Evolutionary conservation across 2,329 filamentous ascomycete species (phyloP).

Genomic region (Arthrobotrys sinensis): DNA sequence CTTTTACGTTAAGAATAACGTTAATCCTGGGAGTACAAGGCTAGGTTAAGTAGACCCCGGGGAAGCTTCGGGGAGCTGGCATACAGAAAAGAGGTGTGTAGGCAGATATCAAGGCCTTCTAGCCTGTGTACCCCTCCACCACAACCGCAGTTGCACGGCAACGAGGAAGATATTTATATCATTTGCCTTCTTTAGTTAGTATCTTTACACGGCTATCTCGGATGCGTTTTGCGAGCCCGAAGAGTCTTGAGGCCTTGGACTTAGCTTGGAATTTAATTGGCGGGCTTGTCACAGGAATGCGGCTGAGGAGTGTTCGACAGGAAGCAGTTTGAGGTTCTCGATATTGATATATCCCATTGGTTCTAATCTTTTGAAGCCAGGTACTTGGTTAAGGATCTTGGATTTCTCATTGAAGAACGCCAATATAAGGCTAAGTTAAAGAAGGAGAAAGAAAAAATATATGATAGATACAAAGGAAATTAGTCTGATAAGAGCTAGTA

Average conservation of each 20-base stretch:
- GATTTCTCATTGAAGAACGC: neutral
- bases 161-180: neutral
- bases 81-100: neutral
- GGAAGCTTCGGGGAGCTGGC: neutral
- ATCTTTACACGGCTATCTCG: constrained; percentile 12
- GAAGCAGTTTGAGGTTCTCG: neutral
- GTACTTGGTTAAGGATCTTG: neutral
- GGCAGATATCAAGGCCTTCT: constrained; percentile 3
- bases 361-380: constrained; percentile 7
- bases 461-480: constrained; percentile 26
- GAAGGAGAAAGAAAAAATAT: neutral
- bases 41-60: neutral
- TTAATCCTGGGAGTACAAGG: neutral
- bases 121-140: neutral
- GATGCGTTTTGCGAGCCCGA: neutral
- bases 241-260: neutral
- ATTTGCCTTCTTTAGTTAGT: neutral
- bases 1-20: neutral
- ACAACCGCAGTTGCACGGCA: neutral
- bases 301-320: neutral
- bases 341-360: neutral
- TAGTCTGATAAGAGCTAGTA: constrained; percentile 32
- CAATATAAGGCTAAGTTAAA: neutral
- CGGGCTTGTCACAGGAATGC: constrained; percentile 16
- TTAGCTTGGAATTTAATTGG: constrained; percentile 9